These are phyloP conservation scores for Nicotiana obtusifolia DNA, from an alignment of 257 asterid genomes.

Conservation along the genomic window DNA sequence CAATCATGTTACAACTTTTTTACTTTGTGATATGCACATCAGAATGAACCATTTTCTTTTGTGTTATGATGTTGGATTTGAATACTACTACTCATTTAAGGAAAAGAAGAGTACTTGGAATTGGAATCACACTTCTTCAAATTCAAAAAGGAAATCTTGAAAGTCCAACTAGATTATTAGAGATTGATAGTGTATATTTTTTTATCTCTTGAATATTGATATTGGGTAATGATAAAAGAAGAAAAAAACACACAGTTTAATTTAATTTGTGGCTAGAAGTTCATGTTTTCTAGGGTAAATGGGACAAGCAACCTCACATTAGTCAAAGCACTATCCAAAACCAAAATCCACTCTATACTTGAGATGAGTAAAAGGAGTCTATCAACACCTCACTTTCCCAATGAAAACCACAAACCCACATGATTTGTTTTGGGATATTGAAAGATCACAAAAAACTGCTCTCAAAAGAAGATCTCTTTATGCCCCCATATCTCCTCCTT, in stretches of 20 bases:
- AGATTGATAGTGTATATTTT: not conserved
- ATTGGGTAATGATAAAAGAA: constrained; percentile 4
- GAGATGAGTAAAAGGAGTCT: constrained; percentile 14
- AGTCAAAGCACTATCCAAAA: constrained; percentile 26
- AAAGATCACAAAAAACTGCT: constrained; percentile 35
- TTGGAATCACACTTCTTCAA: not conserved
- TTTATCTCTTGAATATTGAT: not conserved
- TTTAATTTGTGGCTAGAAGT: not conserved
- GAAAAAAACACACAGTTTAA: constrained; percentile 12
- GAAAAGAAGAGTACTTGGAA: not conserved
- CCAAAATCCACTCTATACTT: constrained; percentile 15
- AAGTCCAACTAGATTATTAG: not conserved
- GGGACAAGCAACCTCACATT: constrained; percentile 20
- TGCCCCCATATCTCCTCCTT: constrained; percentile 13
- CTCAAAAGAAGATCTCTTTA: constrained; percentile 28
- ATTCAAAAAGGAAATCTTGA: not conserved
- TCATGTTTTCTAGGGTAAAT: constrained; percentile 9
- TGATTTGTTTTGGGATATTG: constrained; percentile 54
- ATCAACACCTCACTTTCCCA: constrained; percentile 28
- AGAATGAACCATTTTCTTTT: constrained; percentile 17
- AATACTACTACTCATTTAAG: not conserved
- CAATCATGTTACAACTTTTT: constrained; percentile 23
- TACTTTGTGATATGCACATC: constrained; percentile 6
- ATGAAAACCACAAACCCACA: constrained; percentile 31
- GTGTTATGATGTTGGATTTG: constrained; percentile 19